Evolutionary conservation across 2,329 filamentous ascomycete genomes (phyloP), one percentile per base, ranked within the genome.

Genomic region (Teratosphaeria nubilosa): DNA sequence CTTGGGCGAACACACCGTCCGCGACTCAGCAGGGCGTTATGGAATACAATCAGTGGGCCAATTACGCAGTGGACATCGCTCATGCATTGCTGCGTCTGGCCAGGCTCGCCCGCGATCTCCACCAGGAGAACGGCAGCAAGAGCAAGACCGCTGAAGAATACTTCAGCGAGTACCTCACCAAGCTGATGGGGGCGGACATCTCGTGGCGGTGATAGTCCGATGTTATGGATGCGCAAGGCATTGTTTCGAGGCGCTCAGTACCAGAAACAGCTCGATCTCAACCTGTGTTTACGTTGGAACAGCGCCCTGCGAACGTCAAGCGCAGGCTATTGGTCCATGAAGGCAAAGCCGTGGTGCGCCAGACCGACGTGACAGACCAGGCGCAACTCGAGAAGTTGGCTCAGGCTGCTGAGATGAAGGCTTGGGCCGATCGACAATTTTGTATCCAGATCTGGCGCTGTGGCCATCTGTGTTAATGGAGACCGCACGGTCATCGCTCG

Each of bases 361-460:
- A 82, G 67, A 91, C 88, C 0, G 88, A 92, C 65, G 86, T 91
- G 16, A 90, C 87, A 0, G 78, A 84, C 66, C 80, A 77, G 60
- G 71, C 73, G 4, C 80, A 90, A 65, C 86, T 91, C 5, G 82
- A 87, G 64, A 78, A 79, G 0, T 82, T 37, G 5, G 7, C 27
- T 30, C 27, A 30, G 27, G 27, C 27, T 30, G 27, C 27, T 30
- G 27, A 4, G 27, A 5, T 30, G 2, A 30, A 30, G 5, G 27
- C 27, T 30, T 3, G 3, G 27, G 27, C 5, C 27, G 27, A 30
- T 30, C 27, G 7, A 3, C 2, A 1, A 5, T 3, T 30, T 30
- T 2, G 27, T 30, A 30, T 30, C 27, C 27, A 30, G 27, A 4
- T 30, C 27, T n/a, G 27, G 27, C 27, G 7, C 7, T 30, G 27